Percentiles rank a stretch among this genome's conserved stretches.
phyloP scores from a whole-genome alignment of 2,329 filamentous ascomycete species.

The Alternaria hordeiaustralica region DNA sequence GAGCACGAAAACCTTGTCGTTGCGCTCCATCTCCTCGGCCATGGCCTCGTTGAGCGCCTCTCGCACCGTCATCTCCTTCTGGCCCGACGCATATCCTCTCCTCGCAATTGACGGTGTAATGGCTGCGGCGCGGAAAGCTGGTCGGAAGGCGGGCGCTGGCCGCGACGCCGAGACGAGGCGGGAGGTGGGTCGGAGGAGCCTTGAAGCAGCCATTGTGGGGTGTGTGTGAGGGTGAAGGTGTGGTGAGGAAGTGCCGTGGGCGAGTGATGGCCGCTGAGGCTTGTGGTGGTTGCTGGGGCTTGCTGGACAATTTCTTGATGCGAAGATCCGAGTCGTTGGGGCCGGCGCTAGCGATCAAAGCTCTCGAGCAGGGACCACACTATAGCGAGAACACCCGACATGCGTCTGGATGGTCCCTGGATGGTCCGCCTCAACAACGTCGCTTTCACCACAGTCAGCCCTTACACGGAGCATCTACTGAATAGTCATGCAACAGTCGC shows the following conservation, averaged over 20 bases:
- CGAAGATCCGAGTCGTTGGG: slow-evolving; percentile 20
- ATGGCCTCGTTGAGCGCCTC: slow-evolving; percentile 98
- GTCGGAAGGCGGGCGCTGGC: slow-evolving; percentile 58
- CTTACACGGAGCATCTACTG: not conserved
- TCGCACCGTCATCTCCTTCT: slow-evolving; percentile 95
- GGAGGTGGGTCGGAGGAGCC: slow-evolving; percentile 69
- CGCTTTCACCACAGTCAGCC: not conserved
- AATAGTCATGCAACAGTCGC: not conserved
- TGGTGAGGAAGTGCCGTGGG: slow-evolving; percentile 29
- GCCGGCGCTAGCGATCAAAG: slow-evolving; percentile 17
- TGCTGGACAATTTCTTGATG: slow-evolving; percentile 32
- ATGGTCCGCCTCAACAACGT: not conserved
- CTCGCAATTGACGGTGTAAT: slow-evolving; percentile 56
- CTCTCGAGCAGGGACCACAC: slow-evolving; percentile 9
- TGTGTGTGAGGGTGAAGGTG: slow-evolving; percentile 19
- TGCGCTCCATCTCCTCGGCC: slow-evolving; percentile 93
- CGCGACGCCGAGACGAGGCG: slow-evolving; percentile 66
- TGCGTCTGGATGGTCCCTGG: not conserved
- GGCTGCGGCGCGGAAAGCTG: slow-evolving; percentile 58
- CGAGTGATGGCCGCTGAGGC: slow-evolving; percentile 35
- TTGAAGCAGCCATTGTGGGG: slow-evolving; percentile 62
- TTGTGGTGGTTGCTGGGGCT: slow-evolving; percentile 31
- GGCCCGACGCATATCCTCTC: slow-evolving; percentile 65
- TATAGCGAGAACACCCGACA: slow-evolving; percentile 18
- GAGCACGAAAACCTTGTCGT: slow-evolving; percentile 93